Evolutionary conservation across 2,329 filamentous ascomycete species (phyloP), one percentile per base, ranked within the genome.

Genomic region (Colletotrichum melonis): DNA sequence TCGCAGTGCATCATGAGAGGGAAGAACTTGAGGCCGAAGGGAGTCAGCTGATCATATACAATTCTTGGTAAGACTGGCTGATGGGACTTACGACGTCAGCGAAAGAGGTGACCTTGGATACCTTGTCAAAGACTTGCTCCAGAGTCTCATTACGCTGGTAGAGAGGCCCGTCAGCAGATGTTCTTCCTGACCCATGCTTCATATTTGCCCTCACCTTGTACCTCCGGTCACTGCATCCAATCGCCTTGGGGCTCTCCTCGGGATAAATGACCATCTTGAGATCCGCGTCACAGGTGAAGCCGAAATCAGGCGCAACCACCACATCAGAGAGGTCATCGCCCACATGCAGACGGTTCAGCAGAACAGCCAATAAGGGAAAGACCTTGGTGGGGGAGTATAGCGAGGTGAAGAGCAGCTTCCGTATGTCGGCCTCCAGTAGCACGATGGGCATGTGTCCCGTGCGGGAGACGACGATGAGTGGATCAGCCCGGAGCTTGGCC

Each of bases 391-490:
- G 84, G 3, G 75, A 22, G 70, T 85, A 86, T 2, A 86, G 49
- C 2, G 76, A 71, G 1, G 69, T 63, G 64, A 86, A 84, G 32
- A 86, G 78, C 7, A 82, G 55, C 58, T 67, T 65, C 76, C 83
- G 84, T 56, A 87, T 28, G 67, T 83, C 80, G 67, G 77, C 78
- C 46, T 82, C 80, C 7, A 84, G 81, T 32, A 86, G 55, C 46
- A 86, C 70, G 28, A 80, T 76, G 6, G 82, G 82, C 26, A 84
- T 65, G 22, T 80, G 81, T 3, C 68, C 73, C 16, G 76, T 38
- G 0, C 69, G 75, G n/a, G 79, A 74, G 9, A 82, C 73, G 42
- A 81, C 78, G 12, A 80, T 78, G 12, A 81, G 76, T 7, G 85
- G 83, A 38, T 82, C 75, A 30, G 78, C 74, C 58, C 80, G 76